phyloP scores from a whole-genome alignment of 768 basidiomycete species.

The Pleurotus cornucopiae region DNA sequence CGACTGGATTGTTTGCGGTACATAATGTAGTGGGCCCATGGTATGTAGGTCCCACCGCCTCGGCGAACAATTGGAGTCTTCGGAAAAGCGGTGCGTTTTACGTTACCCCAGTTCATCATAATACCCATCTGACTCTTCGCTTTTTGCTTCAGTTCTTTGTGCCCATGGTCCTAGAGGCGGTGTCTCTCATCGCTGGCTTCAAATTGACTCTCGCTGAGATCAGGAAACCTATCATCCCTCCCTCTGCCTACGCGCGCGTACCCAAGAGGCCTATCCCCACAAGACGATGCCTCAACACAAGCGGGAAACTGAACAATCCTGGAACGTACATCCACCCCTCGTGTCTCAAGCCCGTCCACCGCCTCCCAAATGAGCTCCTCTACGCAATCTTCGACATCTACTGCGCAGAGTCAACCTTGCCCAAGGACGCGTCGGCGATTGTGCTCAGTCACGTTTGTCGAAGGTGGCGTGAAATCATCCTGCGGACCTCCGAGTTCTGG shows the following conservation, averaged over 20 bases:
- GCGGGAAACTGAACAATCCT: not conserved
- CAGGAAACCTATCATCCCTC: not conserved
- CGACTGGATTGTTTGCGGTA: too few relatives aligned
- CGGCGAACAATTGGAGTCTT: too few relatives aligned
- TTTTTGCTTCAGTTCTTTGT: too few relatives aligned
- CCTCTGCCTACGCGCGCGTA: not conserved
- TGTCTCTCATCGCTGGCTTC: not conserved
- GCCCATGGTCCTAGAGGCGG: too few relatives aligned
- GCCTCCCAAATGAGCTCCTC: not conserved
- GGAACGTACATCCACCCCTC: not conserved
- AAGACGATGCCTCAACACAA: not conserved
- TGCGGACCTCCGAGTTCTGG: not conserved
- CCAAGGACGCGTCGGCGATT: not conserved
- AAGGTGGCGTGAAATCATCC: not conserved
- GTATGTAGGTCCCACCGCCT: too few relatives aligned
- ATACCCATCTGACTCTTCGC: too few relatives aligned
- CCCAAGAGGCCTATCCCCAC: not conserved
- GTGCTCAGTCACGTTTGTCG: not conserved
- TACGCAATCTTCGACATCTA: not conserved
- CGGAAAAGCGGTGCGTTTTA: too few relatives aligned
- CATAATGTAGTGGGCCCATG: too few relatives aligned
- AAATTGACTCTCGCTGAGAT: not conserved
- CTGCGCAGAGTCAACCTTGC: not conserved
- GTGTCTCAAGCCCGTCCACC: not conserved
- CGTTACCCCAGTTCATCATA: too few relatives aligned